A percentile compares a stretch with the other conserved stretches of the same genome.
phyloP scores from a whole-genome alignment of 352 stramenopile genomes.

The Globisporangium iwayamae region DNA sequence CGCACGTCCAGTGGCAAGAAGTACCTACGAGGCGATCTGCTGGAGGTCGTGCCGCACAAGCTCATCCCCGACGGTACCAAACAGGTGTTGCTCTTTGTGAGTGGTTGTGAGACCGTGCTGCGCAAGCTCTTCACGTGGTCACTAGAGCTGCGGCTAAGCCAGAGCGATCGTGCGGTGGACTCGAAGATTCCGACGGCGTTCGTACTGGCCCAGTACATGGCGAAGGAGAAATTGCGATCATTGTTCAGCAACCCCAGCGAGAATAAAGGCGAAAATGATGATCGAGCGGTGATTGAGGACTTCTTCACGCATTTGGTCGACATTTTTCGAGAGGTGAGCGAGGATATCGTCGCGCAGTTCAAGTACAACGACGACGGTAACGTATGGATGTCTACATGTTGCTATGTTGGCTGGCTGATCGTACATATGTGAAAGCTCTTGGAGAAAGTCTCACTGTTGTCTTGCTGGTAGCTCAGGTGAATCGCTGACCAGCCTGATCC shows the following conservation, averaged over 20 bases:
- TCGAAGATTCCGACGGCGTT: constrained; percentile 13
- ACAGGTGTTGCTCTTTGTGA: constrained; percentile 34
- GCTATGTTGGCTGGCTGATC: neutral
- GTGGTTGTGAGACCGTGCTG: constrained; percentile 46
- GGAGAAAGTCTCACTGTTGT: neutral
- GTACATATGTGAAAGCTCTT: neutral
- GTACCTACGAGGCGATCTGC: constrained; percentile 33
- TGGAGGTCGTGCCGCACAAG: constrained; percentile 34
- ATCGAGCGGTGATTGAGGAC: constrained; percentile 25
- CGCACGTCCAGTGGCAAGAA: constrained; percentile 46
- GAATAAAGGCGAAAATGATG: neutral
- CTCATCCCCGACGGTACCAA: constrained; percentile 60
- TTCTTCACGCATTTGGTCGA: constrained; percentile 46
- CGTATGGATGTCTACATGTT: neutral
- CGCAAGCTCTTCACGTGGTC: constrained; percentile 34
- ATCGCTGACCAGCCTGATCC: constrained; percentile 57
- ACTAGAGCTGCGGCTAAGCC: constrained; percentile 1
- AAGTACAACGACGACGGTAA: constrained; percentile 82
- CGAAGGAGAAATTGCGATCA: constrained; percentile 27
- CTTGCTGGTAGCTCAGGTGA: constrained; percentile 38
- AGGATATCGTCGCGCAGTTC: constrained; percentile 76
- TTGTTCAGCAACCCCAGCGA: constrained; percentile 9
- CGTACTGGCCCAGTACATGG: constrained; percentile 40
- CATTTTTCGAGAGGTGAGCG: constrained; percentile 45
- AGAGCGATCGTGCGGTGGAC: neutral